Percentiles rank a stretch among this genome's conserved stretches.
Conservation (phyloP, 2,329 filamentous ascomycete genomes). For the Alternaria ventricosa region DNA sequence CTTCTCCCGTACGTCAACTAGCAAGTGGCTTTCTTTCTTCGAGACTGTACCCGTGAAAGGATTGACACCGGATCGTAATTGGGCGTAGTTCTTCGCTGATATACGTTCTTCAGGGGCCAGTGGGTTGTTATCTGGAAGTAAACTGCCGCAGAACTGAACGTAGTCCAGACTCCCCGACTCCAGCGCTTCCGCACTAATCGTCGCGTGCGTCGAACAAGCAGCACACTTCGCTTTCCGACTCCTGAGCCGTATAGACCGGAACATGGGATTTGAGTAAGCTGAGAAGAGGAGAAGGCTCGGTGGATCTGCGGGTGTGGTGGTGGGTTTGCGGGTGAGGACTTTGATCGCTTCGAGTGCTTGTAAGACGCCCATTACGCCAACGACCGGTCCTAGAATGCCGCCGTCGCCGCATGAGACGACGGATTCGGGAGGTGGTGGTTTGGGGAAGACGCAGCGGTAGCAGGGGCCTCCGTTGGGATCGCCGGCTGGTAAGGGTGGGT, state of each 20-base stretch:
- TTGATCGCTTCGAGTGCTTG: conserved; percentile 91
- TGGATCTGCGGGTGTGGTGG: conserved; percentile 28
- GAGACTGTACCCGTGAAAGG: conserved; percentile 41
- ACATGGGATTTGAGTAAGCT: conserved; percentile 61
- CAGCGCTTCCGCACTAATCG: conserved; percentile 69
- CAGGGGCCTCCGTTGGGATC: conserved; percentile 74
- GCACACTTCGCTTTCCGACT: conserved; percentile 73
- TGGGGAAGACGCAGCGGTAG: conserved; percentile 92
- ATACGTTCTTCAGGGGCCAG: conserved; percentile 72
- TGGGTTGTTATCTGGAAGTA: conserved; percentile 57
- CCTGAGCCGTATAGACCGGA: conserved; percentile 78
- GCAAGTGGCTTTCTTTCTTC: conserved; percentile 56
- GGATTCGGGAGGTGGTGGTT: conserved; percentile 80
- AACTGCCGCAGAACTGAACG: conserved; percentile 79
- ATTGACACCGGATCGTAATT: conserved; percentile 39
- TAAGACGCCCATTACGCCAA: conserved; percentile 89
- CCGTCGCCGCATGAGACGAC: conserved; percentile 90
- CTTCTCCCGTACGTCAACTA: conserved; percentile 84
- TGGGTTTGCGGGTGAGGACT: conserved; percentile 63
- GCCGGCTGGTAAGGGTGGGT: conserved; percentile 70
- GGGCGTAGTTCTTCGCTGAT: conserved; percentile 66
- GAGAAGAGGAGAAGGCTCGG: conserved; percentile 62
- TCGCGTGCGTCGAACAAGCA: conserved; percentile 71
- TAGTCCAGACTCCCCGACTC: conserved; percentile 77
- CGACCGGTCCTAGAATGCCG: conserved; percentile 89